phyloP scores from a whole-genome alignment of 2,329 filamentous ascomycete species.

The Aspergillus quadricinctus region DNA sequence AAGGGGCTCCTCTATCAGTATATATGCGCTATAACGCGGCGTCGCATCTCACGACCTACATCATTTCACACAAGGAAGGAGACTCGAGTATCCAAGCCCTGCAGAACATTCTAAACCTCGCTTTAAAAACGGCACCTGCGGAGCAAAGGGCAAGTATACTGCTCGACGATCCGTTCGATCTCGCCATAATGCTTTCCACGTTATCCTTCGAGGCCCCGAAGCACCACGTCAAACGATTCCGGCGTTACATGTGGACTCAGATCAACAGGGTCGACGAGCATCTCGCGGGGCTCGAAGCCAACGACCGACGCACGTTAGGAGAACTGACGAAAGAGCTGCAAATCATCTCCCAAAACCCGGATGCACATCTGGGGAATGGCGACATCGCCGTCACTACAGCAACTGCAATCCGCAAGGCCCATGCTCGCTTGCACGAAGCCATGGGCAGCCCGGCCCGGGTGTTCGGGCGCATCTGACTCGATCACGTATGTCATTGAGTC shows the following conservation, averaged over 20 bases:
- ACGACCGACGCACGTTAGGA: slow-evolving; percentile 18
- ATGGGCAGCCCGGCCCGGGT: slow-evolving; percentile 1
- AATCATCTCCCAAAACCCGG: slow-evolving; percentile 25
- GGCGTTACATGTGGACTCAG: slow-evolving; percentile 15
- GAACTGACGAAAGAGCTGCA: slow-evolving; percentile 26
- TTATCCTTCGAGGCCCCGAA: slow-evolving; percentile 13
- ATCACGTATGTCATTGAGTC: slow-evolving; percentile 22
- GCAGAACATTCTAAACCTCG: slow-evolving; percentile 6
- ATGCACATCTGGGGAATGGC: slow-evolving; percentile 24
- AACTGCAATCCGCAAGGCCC: slow-evolving; percentile 17
- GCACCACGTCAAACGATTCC: slow-evolving; percentile 11
- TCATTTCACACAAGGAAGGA: slow-evolving; percentile 11
- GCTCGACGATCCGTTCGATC: slow-evolving; percentile 12
- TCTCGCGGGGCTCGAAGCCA: slow-evolving; percentile 13
- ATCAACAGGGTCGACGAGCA: slow-evolving; percentile 19
- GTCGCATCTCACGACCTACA: slow-evolving; percentile 10
- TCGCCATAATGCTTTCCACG: slow-evolving; percentile 12
- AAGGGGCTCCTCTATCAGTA: slow-evolving; percentile 12
- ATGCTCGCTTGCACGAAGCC: slow-evolving; percentile 7
- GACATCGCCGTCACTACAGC: slow-evolving; percentile 23
- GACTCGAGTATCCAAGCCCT: slow-evolving; percentile 9
- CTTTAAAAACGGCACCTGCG: neutral
- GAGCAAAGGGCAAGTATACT: neutral
- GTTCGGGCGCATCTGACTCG: slow-evolving; percentile 15
- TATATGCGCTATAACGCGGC: slow-evolving; percentile 10